A percentile compares a stretch with the other conserved stretches of the same genome.
These are phyloP conservation scores for Sequoiadendron giganteum DNA, from an alignment of 75 land plant species.

Conservation along the genomic window DNA sequence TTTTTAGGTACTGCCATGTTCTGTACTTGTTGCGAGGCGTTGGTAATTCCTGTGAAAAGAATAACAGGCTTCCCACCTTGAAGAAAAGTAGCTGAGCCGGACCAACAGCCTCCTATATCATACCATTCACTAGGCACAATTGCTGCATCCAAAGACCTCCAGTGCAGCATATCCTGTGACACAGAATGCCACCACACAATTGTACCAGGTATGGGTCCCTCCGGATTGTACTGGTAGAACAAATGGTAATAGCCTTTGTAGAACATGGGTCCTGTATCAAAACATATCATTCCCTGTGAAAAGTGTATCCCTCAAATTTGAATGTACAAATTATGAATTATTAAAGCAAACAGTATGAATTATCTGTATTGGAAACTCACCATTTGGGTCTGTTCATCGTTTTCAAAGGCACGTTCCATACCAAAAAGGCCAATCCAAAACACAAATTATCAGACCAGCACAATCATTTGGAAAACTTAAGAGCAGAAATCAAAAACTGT, in stretches of 20 bases:
- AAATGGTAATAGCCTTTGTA: slow-evolving; percentile 81
- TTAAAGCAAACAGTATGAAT: not conserved
- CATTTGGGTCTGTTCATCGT: slow-evolving; percentile 15
- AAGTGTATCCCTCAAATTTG: not conserved
- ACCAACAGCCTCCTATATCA: slow-evolving; percentile 79
- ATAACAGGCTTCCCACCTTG: slow-evolving; percentile 55
- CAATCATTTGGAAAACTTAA: not conserved
- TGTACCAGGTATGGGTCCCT: slow-evolving; percentile 49
- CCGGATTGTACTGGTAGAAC: slow-evolving; percentile 83
- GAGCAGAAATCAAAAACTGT: not conserved
- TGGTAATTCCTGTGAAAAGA: slow-evolving; percentile 70
- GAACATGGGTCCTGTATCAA: slow-evolving; percentile 63
- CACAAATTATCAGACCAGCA: not conserved
- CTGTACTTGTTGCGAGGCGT: slow-evolving; percentile 30
- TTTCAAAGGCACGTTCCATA: not conserved
- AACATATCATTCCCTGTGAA: not conserved
- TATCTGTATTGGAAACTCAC: slow-evolving; percentile 8
- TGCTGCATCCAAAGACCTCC: slow-evolving; percentile 52
- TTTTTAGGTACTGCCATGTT: slow-evolving; percentile 65
- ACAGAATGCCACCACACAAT: slow-evolving; percentile 83
- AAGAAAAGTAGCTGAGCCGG: slow-evolving; percentile 74
- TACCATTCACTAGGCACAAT: slow-evolving; percentile 58
- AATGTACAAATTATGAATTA: not conserved
- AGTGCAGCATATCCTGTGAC: slow-evolving; percentile 74
- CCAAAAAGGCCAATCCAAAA: no score